Conservation (phyloP, 2,329 filamentous ascomycete genomes). For the Penicillium sp. region DNA sequence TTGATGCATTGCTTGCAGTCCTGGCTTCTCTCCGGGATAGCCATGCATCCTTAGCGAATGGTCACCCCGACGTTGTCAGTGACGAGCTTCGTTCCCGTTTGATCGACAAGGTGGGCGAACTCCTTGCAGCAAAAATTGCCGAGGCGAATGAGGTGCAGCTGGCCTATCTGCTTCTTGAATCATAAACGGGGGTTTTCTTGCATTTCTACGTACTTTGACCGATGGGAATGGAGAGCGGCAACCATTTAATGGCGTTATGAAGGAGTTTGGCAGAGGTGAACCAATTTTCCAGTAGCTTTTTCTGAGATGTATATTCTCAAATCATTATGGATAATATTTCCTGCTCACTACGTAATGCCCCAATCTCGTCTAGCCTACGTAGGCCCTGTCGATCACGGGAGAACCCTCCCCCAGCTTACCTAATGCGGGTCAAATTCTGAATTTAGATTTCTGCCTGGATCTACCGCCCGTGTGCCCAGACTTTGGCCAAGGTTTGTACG, state of each 20-base stretch:
- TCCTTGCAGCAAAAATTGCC: conserved; percentile 43
- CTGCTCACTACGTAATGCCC: neutral
- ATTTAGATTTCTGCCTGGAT: neutral
- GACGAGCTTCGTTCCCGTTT: conserved; percentile 40
- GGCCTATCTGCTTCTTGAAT: conserved; percentile 39
- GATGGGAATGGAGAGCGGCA: neutral
- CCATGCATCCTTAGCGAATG: conserved; percentile 40
- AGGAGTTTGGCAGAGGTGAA: neutral
- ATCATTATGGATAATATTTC: neutral
- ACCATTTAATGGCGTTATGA: neutral
- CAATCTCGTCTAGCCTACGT: neutral
- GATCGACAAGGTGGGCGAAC: conserved; percentile 41
- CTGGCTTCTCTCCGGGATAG: conserved; percentile 56
- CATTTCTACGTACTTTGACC: neutral
- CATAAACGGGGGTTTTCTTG: conserved; percentile 10
- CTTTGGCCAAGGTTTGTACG: neutral
- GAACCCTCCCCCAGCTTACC: neutral
- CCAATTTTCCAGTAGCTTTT: neutral
- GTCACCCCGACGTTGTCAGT: conserved; percentile 36
- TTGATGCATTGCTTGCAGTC: conserved; percentile 57
- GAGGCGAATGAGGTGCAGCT: conserved; percentile 43
- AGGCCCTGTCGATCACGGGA: conserved; percentile 1
- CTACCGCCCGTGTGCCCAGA: conserved; percentile 7
- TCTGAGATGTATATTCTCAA: neutral
- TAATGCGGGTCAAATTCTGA: neutral